Evolutionary conservation across 805 yeast genomes (phyloP).

Genomic region (Nakazawaea populi): DNA sequence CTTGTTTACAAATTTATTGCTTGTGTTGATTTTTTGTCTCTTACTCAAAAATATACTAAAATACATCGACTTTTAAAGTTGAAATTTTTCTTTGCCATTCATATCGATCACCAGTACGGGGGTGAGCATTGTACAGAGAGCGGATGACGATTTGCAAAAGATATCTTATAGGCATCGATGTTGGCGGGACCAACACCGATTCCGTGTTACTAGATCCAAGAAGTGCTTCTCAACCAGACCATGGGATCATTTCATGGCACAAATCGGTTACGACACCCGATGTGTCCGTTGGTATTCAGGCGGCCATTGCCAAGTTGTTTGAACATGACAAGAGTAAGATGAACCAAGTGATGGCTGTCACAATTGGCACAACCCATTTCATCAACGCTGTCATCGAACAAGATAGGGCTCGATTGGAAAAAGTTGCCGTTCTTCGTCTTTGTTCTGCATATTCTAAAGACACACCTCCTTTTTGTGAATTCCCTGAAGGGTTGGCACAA

Average conservation of each 20-base stretch:
- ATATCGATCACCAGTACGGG: not conserved
- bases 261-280: slow-evolving; percentile 39
- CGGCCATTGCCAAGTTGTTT: slow-evolving; percentile 30
- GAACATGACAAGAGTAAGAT: slow-evolving; percentile 15
- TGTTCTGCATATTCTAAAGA: slow-evolving; percentile 36
- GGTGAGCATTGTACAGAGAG: not conserved
- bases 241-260: slow-evolving; percentile 35
- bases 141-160: slow-evolving; percentile 7
- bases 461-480: slow-evolving; percentile 37
- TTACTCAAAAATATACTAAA: too few species aligned
- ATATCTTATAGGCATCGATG: slow-evolving; percentile 39
- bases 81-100: not conserved
- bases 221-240: slow-evolving; percentile 13
- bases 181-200: slow-evolving; percentile 49
- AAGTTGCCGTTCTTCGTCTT: slow-evolving; percentile 39
- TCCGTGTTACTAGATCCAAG: slow-evolving; percentile 37
- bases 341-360: slow-evolving; percentile 34
- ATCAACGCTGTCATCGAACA: slow-evolving; percentile 45
- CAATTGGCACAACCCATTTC: slow-evolving; percentile 48
- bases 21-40: too few species aligned
- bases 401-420: slow-evolving; percentile 33
- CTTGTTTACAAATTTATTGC: too few species aligned
- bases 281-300: slow-evolving; percentile 35
- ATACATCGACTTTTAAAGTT: too few species aligned
- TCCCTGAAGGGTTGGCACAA: slow-evolving; percentile 31